Base-by-base conservation (phyloP, 106 monocot genomes). In the Cymbidium sinense region DNA sequence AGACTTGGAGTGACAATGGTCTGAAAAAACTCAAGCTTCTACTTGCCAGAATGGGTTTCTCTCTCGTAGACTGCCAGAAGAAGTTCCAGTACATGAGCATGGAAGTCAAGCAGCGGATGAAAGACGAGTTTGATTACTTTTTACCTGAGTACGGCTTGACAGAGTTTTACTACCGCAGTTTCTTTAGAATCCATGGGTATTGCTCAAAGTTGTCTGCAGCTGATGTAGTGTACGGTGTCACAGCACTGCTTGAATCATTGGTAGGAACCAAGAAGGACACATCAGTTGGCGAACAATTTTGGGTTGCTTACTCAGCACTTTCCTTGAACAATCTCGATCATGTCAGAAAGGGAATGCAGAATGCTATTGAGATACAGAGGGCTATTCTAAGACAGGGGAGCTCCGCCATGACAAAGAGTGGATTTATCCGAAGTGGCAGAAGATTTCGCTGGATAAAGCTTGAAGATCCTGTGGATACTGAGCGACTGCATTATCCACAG, bases 11-110 rank as follows among this genome's bases (percentile, higher is more conserved):
- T 36, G 96, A 96, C 31, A 96, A 96, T 71, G 93, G 96, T 1
- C 70, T 93, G 82, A 96, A 96, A 80, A 96, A 96, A 36, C 78
- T 93, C 80, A 96, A 91, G 83, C 84, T 96, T 43, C 77, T 93
- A 72, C 87, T 96, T 11, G 96, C 96, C 23, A 84, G 91, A 64
- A 96, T 93, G 96, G 93, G 96, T 17, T 96, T 96, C 70, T 81
- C 91, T 36, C 85, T 96, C 20, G 81, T 85, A 34, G 93, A 96
- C 50, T 96, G 96, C 82, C 89, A 93, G 88, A 96, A 89, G 84
- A 96, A 89, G 70, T 91, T 93, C 77, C 93, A 91, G 81, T 96
- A 96, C 80, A 93, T 96, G 96, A 96, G 96, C 78, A 86, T 91
- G 86, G 89, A 93, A 75, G 91, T 96, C 29, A 91, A 96, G 78